Percentiles rank a stretch among this genome's conserved stretches.
These are phyloP conservation scores for Canavalia ensiformis DNA, from an alignment of 306 rosid species.

Conservation along the genomic window DNA sequence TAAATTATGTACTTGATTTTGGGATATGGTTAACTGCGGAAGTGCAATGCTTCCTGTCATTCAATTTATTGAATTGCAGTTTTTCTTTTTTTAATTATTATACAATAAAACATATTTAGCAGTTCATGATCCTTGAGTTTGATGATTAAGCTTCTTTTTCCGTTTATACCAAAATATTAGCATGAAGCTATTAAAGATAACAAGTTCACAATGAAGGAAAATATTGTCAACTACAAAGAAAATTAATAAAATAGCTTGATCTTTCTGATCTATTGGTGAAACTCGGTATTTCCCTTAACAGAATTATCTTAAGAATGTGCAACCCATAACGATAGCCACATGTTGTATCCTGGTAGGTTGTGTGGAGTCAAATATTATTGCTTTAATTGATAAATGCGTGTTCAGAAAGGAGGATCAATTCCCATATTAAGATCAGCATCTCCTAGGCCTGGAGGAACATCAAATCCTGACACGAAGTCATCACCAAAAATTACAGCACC, in stretches of 20 bases:
- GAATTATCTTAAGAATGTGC: slow-evolving; percentile 12
- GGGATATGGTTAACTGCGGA: slow-evolving; percentile 21
- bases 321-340: slow-evolving; percentile 5
- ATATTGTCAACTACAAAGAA: slow-evolving; percentile 28
- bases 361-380: slow-evolving; percentile 24
- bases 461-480: slow-evolving; percentile 80
- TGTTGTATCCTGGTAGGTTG: not conserved
- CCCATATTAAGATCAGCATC: slow-evolving; percentile 57
- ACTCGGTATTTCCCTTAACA: slow-evolving; percentile 8
- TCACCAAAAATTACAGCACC: slow-evolving; percentile 90
- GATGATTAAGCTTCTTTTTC: not conserved
- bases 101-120: not conserved
- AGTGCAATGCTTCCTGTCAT: slow-evolving; percentile 9
- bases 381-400: slow-evolving; percentile 43
- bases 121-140: slow-evolving; percentile 17
- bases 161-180: not conserved
- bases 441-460: slow-evolving; percentile 57
- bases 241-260: slow-evolving; percentile 2
- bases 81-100: not conserved
- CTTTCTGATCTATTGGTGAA: slow-evolving; percentile 14
- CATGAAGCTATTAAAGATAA: slow-evolving; percentile 13
- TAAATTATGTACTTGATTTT: slow-evolving; percentile 20
- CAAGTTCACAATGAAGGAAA: slow-evolving; percentile 1
- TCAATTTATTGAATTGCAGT: slow-evolving; percentile 24
- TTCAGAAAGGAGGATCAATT: slow-evolving; percentile 64